A percentile compares a stretch with the other conserved stretches of the same genome.
phyloP scores from a whole-genome alignment of 2,329 filamentous ascomycete species.

The Aspergillus calidoustus region DNA sequence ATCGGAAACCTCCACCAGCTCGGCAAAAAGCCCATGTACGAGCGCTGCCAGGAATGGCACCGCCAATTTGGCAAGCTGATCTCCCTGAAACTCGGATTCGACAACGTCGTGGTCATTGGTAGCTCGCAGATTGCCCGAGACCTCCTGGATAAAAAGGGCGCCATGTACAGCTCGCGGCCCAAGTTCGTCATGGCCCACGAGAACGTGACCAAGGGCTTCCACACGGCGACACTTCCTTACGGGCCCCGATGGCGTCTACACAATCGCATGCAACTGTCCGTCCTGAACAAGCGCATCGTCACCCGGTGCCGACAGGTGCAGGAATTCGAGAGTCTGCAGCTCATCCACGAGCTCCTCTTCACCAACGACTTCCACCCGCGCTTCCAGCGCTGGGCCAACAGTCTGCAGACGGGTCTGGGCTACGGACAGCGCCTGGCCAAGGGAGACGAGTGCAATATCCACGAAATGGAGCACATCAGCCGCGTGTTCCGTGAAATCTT shows the following conservation, averaged over 20 bases:
- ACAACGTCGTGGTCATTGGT: slow-evolving; percentile 48
- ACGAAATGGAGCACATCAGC: slow-evolving; percentile 52
- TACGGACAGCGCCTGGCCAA: slow-evolving; percentile 54
- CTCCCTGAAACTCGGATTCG: slow-evolving; percentile 35
- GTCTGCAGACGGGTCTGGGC: slow-evolving; percentile 55
- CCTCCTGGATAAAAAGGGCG: slow-evolving; percentile 59
- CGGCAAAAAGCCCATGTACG: slow-evolving; percentile 28
- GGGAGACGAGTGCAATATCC: slow-evolving; percentile 49
- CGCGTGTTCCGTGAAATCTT: slow-evolving; percentile 54
- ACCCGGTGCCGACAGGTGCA: slow-evolving; percentile 48
- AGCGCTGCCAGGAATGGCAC: slow-evolving; percentile 37
- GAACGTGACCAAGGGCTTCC: slow-evolving; percentile 43
- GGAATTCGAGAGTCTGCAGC: slow-evolving; percentile 53
- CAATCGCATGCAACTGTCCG: slow-evolving; percentile 45
- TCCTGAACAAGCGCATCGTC: slow-evolving; percentile 35
- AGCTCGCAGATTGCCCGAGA: slow-evolving; percentile 58
- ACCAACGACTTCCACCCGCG: slow-evolving; percentile 49
- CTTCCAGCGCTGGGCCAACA: slow-evolving; percentile 55
- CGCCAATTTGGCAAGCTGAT: slow-evolving; percentile 41
- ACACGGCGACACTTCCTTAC: slow-evolving; percentile 51
- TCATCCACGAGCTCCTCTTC: slow-evolving; percentile 49
- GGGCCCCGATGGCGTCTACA: slow-evolving; percentile 45
- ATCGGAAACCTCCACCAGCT: slow-evolving; percentile 41
- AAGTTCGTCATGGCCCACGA: slow-evolving; percentile 43
- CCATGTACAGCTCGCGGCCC: slow-evolving; percentile 57